Base-by-base conservation (phyloP, 495 filamentous ascomycete species). In the Lasiosphaeris hirsuta region DNA sequence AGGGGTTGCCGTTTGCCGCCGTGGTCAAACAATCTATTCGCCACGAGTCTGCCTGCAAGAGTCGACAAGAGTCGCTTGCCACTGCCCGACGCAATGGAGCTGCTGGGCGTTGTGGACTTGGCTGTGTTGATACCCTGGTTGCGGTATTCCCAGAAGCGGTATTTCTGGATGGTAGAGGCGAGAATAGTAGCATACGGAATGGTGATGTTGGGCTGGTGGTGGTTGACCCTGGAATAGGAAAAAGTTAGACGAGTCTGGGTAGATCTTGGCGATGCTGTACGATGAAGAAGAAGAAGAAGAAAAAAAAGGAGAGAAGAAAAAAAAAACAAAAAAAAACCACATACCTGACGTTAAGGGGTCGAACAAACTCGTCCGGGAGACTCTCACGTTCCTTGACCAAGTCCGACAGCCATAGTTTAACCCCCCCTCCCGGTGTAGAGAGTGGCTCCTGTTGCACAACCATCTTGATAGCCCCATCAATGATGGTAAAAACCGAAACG, bases 321-420 rank as follows among this genome's bases (percentile, higher is more conserved):
- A 53, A 17, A 53, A 53, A n/a, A n/a, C n/a, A 53, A 5, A 17
- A 37, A 42, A 42, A 53, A 17, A 53, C 42, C 40, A 41, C 50
- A 41, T 53, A 53, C 50, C 41, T 19, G 50, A 19, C 41, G 36
- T 41, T 10, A 37, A 53, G 50, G 14, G 50, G 50, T 42, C 50
- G 50, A 37, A 33, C 10, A 30, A 37, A 42, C 17, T 53, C 50
- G 37, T 42, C 34, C 37, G 50, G 35, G 50, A 53, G 36, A 19
- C 50, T 8, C 50, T 53, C 34, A 33, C 41, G 36, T 53, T 53
- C 36, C 38, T 53, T 39, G 50, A 53, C 36, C 14, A 53, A 39
- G 36, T 53, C 50, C 19, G 50, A 53, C 40, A 53, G 8, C 50
- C 50, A 53, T 30, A 53, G 37, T 37, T 23, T 53, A 17, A 53